A percentile compares a stretch with the other conserved stretches of the same genome.
Evolutionary conservation across 208 protist genomes (phyloP).

Genomic region (Crithidia expoeki): DNA sequence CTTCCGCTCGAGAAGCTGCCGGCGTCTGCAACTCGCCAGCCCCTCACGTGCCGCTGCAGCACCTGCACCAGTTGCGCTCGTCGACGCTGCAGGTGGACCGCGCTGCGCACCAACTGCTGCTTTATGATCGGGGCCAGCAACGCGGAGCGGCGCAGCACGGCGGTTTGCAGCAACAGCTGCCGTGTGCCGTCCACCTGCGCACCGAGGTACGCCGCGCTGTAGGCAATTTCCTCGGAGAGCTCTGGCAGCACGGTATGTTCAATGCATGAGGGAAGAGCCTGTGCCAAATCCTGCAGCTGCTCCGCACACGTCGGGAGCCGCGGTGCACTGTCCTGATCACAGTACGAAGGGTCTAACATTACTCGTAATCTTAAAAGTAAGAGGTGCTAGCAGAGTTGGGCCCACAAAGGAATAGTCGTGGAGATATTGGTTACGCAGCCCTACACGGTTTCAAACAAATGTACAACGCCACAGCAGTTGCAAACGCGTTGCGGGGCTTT

Average conservation of each 20-base stretch:
- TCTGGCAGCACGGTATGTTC: slow-evolving; percentile 17
- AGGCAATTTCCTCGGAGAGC: slow-evolving; percentile 24
- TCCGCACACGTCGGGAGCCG: slow-evolving; percentile 8
- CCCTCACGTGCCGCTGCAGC: slow-evolving; percentile 32
- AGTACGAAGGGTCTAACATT: neutral
- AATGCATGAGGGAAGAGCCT: slow-evolving; percentile 18
- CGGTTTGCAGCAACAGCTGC: slow-evolving; percentile 29
- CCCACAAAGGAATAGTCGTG: no score
- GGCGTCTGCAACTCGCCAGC: neutral
- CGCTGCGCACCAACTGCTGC: slow-evolving; percentile 34
- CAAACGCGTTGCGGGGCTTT: no score
- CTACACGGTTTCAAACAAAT: no score
- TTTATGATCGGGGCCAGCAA: slow-evolving; percentile 28
- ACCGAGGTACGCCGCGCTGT: slow-evolving; percentile 16
- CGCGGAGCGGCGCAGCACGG: slow-evolving; percentile 26
- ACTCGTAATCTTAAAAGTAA: neutral
- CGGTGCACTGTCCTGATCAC: neutral
- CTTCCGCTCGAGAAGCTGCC: neutral
- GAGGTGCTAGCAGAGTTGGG: no score
- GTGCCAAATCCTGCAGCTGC: slow-evolving; percentile 12
- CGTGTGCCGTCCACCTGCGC: slow-evolving; percentile 34
- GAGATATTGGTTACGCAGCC: no score
- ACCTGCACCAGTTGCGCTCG: slow-evolving; percentile 41
- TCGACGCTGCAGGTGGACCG: slow-evolving; percentile 36
- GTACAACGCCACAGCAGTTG: no score